Percentiles rank a stretch among this genome's conserved stretches.
Conservation (phyloP, 805 yeast species). For the Pichia gijzeniarum region DNA sequence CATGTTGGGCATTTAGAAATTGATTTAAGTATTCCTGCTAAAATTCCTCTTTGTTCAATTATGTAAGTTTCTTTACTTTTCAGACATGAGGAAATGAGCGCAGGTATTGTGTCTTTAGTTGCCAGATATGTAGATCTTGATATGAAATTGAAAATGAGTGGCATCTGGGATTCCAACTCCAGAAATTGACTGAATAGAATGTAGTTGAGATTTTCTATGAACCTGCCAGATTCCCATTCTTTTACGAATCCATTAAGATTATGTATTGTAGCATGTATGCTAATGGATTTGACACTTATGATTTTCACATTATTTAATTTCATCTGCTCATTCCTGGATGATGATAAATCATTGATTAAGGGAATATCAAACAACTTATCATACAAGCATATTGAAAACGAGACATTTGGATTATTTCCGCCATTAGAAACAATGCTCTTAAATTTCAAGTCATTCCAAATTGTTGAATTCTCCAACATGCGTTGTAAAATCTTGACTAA, state of each 20-base stretch:
- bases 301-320: slow-evolving; percentile 9
- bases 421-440: not conserved
- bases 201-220: slow-evolving; percentile 24
- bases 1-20: slow-evolving; percentile 11
- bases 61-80: slow-evolving; percentile 16
- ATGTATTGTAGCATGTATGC: slow-evolving; percentile 3
- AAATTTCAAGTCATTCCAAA: slow-evolving; percentile 2
- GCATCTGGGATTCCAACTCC: slow-evolving; percentile 21
- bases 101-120: slow-evolving; percentile 14
- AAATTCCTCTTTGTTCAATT: slow-evolving; percentile 18
- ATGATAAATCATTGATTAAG: slow-evolving; percentile 9
- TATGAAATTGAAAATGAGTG: slow-evolving; percentile 26
- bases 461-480: slow-evolving; percentile 1
- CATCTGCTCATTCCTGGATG: slow-evolving; percentile 9
- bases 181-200: slow-evolving; percentile 20
- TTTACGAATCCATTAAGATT: not conserved
- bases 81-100: slow-evolving; percentile 16
- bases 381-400: not conserved
- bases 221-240: not conserved
- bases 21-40: slow-evolving; percentile 23
- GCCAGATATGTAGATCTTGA: slow-evolving; percentile 17
- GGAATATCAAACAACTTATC: slow-evolving; percentile 9
- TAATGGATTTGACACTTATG: slow-evolving; percentile 1
- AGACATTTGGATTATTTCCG: not conserved
- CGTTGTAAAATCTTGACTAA: not conserved